Evolutionary conservation across 1,139 yeast genomes (phyloP).

Genomic region (Pichia sp.): DNA sequence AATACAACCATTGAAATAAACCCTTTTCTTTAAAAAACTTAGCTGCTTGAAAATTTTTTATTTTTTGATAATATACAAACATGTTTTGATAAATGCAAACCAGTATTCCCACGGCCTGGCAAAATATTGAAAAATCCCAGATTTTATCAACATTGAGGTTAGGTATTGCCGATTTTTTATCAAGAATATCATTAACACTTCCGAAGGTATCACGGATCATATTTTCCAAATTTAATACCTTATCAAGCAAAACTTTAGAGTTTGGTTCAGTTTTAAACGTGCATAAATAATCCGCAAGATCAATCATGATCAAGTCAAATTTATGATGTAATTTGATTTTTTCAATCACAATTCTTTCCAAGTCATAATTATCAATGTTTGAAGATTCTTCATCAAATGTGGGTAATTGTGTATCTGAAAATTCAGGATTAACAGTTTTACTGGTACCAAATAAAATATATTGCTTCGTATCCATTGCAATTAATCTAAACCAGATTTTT

Average conservation of each 20-base stretch:
- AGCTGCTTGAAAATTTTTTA: slow-evolving; percentile 20
- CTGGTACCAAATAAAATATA: slow-evolving; percentile 40
- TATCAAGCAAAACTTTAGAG: slow-evolving; percentile 14
- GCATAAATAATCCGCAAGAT: slow-evolving; percentile 19
- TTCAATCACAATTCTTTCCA: slow-evolving; percentile 26
- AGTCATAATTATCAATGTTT: slow-evolving; percentile 20
- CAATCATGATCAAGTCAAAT: slow-evolving; percentile 15
- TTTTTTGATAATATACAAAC: slow-evolving; percentile 21
- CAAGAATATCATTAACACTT: slow-evolving; percentile 16
- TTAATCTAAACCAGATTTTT: slow-evolving; percentile 48
- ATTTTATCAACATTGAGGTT: slow-evolving; percentile 20
- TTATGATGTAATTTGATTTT: slow-evolving; percentile 16
- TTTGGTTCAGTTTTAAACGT: slow-evolving; percentile 20
- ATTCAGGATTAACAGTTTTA: slow-evolving; percentile 29
- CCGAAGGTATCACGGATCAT: slow-evolving; percentile 17
- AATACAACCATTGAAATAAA: slow-evolving; percentile 16
- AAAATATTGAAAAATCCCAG: slow-evolving; percentile 19
- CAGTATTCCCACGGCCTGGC: slow-evolving; percentile 21
- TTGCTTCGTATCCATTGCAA: slow-evolving; percentile 33
- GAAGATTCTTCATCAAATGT: slow-evolving; percentile 19
- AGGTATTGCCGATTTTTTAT: slow-evolving; percentile 9
- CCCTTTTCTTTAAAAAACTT: slow-evolving; percentile 17
- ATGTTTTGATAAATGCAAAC: slow-evolving; percentile 25
- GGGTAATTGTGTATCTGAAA: slow-evolving; percentile 38
- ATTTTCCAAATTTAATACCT: slow-evolving; percentile 17